phyloP scores from a whole-genome alignment of 768 basidiomycete genomes.

The Kwoniella shandongensis region DNA sequence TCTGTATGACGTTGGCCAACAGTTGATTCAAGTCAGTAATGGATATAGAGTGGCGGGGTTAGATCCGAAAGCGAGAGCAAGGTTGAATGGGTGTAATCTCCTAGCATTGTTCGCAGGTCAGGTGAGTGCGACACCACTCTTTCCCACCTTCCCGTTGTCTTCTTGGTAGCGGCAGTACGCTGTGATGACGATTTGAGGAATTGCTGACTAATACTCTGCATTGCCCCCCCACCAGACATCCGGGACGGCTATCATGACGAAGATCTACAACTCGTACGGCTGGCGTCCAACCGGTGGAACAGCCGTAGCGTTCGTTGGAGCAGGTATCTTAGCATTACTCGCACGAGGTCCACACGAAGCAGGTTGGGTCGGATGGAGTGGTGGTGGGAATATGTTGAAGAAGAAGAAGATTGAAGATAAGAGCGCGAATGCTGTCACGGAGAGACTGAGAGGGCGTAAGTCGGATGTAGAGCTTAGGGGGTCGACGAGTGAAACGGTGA shows the following conservation, averaged over 20 bases:
- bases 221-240: too few species aligned
- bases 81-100: conserved; percentile 74
- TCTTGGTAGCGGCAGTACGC: too few species aligned
- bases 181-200: too few species aligned
- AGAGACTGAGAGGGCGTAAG: conserved; percentile 12
- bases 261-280: conserved; percentile 68
- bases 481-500: neutral
- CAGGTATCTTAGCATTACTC: conserved; percentile 62
- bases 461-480: neutral
- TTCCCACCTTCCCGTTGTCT: too few species aligned
- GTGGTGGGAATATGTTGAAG: conserved; percentile 48
- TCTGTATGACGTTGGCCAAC: conserved; percentile 69
- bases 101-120: conserved; percentile 76
- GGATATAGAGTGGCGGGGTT: conserved; percentile 60
- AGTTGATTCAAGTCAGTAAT: conserved; percentile 69
- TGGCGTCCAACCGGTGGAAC: conserved; percentile 69
- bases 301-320: conserved; percentile 63
- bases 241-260: conserved; percentile 72
- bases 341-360: conserved; percentile 67
- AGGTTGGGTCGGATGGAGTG: conserved; percentile 56
- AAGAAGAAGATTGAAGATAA: conserved; percentile 37
- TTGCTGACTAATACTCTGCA: too few species aligned
- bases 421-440: conserved; percentile 43
- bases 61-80: conserved; percentile 61
- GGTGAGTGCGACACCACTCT: conserved; percentile 28